Conservation (phyloP, 2,329 filamentous ascomycete species). For the Verticillium alfalfae region DNA sequence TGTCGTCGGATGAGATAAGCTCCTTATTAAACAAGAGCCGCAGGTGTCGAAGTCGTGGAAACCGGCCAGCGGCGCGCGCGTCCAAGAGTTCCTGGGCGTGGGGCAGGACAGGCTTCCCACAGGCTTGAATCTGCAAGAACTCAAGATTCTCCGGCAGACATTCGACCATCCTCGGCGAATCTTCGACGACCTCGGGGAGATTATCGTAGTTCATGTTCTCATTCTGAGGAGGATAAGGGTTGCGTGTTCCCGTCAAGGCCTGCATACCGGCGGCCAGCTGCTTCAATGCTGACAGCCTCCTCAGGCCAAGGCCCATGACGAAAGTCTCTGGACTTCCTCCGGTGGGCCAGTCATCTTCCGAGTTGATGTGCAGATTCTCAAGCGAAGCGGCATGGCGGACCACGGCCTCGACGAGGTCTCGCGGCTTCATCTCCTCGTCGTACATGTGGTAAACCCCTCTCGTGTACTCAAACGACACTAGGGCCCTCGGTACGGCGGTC, state of each 20-base stretch:
- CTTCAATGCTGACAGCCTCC: not conserved
- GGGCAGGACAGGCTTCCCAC: slow-evolving; percentile 2
- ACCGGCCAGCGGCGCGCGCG: not conserved
- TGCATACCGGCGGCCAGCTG: not conserved
- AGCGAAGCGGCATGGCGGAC: slow-evolving; percentile 3
- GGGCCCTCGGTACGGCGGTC: not conserved
- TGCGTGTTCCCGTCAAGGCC: not conserved
- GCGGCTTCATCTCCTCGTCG: not conserved
- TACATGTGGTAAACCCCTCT: not conserved
- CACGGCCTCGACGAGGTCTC: slow-evolving; percentile 4
- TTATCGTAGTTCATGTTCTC: not conserved
- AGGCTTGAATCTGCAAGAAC: slow-evolving; percentile 7
- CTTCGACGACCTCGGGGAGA: not conserved
- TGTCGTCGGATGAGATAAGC: not conserved
- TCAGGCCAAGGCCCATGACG: not conserved
- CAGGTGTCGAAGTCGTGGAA: not conserved
- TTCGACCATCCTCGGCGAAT: not conserved
- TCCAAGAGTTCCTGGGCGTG: slow-evolving; percentile 5
- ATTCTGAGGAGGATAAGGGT: not conserved
- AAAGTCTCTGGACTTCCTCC: not conserved
- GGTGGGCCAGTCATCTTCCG: slow-evolving; percentile 4
- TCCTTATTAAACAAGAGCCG: not conserved
- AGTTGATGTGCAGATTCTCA: slow-evolving; percentile 7
- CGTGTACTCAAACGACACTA: not conserved
- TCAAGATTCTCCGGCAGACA: slow-evolving; percentile 6